Base-by-base conservation (phyloP, 1,284 basidiomycete genomes). In the Xanthoconium separans region DNA sequence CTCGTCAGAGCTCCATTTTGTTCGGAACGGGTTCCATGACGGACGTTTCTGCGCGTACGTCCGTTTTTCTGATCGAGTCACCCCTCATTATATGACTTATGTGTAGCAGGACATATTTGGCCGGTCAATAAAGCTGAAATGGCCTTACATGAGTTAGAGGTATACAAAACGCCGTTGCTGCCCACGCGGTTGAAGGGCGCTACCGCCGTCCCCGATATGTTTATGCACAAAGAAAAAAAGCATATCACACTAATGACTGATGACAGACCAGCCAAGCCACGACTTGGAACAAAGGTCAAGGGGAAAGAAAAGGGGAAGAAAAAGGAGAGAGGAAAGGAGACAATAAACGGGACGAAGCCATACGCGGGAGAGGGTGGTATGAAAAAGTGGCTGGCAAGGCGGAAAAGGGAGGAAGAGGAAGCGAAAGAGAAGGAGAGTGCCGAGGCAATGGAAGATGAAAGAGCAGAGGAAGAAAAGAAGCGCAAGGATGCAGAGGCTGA, bases 341-440 rank as follows among this genome's bases (percentile, higher is more conserved):
- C 53, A 20, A 67, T 72, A 18, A 82, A 83, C 60, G 75, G 76
- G 39, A 81, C 77, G 15, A 84, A 90, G 62, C 87, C 87, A 5
- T 90, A 90, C 61, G 83, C 86, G 1, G 87, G 87, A 6, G 79
- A 81, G 58, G 85, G 86, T 45, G 85, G 86, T 0, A 81, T 88
- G 78, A 87, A 85, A 74, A 90, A 85, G 63, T 70, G 89, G 68
- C 69, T 91, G 39, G 83, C 84, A 33, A 78, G 79, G 58, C 71
- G 77, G 44, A 72, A 72, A 61, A 64, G 63, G 49, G 79, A 67
- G 46, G 70, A 74, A 55, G 67, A 70, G 58, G 69, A 72, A 45
- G 63, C 50, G 2, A 61, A 52, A 29, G 64, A 63, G 46, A 63
- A 37, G 51, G 70, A 73, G 47, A 58, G 53, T 54, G 62, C 69